phyloP scores from a whole-genome alignment of 805 yeast species.

The Schizosaccharomyces osmophilus region DNA sequence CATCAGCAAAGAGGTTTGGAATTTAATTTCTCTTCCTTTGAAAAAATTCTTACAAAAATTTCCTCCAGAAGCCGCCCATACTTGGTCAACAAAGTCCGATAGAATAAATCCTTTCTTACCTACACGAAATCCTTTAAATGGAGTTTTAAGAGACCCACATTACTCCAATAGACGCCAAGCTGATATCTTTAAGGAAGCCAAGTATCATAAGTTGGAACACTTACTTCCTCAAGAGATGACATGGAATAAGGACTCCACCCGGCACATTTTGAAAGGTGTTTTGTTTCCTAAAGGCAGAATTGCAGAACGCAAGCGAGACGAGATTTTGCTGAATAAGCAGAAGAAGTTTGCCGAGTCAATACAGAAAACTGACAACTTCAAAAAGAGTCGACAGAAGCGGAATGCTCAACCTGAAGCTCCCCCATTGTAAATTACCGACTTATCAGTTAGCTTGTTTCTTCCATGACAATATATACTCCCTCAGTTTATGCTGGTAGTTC shows the following conservation, averaged over 20 bases:
- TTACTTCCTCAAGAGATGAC: background rate
- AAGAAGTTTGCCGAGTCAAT: background rate
- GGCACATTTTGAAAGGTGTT: background rate
- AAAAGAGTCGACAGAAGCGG: background rate
- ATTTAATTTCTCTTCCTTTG: background rate
- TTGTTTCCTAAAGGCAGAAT: background rate
- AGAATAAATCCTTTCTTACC: slow-evolving; percentile 1
- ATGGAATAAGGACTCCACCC: background rate
- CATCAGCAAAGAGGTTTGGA: background rate
- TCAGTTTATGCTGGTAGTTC: no score
- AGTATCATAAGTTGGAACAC: background rate
- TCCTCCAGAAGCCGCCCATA: background rate
- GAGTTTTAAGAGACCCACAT: background rate
- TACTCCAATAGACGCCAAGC: slow-evolving; percentile 1
- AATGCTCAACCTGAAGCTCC: no score
- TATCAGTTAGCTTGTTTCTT: no score
- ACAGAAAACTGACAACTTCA: background rate
- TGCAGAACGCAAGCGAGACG: background rate
- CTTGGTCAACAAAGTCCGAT: background rate
- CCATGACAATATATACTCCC: no score
- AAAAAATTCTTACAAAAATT: background rate
- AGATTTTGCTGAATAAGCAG: background rate
- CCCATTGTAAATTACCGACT: no score
- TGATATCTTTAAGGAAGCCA: background rate
- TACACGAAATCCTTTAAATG: background rate